phyloP scores from a whole-genome alignment of 805 yeast species.

The Candida quercuum region DNA sequence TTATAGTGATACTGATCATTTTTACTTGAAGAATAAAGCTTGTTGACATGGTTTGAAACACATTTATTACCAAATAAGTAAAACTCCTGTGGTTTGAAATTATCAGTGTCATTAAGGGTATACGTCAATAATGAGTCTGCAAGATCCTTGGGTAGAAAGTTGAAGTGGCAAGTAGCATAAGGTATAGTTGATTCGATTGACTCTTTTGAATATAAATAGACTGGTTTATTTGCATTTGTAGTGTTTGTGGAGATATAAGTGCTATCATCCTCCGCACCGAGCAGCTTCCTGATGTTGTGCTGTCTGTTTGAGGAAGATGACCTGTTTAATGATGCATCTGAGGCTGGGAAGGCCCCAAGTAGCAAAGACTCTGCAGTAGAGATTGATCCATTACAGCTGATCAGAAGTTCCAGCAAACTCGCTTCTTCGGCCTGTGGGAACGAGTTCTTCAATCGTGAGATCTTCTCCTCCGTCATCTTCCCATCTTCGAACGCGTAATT shows the following conservation, averaged over 20 bases:
- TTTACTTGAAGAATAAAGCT: constrained; percentile 27
- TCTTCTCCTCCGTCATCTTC: constrained; percentile 32
- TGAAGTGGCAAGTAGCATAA: constrained; percentile 42
- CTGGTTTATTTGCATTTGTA: constrained; percentile 21
- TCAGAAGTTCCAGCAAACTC: constrained; percentile 44
- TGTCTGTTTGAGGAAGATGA: constrained; percentile 9
- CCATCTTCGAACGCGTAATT: neutral
- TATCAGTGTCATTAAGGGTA: constrained; percentile 35
- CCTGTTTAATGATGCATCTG: too few species aligned
- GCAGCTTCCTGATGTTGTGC: constrained; percentile 14
- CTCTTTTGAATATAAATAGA: constrained; percentile 43
- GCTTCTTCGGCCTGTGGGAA: constrained; percentile 41
- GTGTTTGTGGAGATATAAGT: constrained; percentile 12
- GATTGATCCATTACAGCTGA: constrained; percentile 50
- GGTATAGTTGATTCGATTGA: constrained; percentile 47
- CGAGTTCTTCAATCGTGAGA: constrained; percentile 28
- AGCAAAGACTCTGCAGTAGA: constrained; percentile 35
- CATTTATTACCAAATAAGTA: constrained; percentile 60
- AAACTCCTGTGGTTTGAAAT: constrained; percentile 42
- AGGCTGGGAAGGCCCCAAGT: constrained; percentile 25
- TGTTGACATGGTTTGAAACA: constrained; percentile 48
- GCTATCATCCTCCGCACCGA: constrained; percentile 12
- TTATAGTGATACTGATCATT: constrained; percentile 30
- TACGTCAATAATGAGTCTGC: constrained; percentile 41
- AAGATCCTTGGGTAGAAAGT: constrained; percentile 46